A percentile compares a stretch with the other conserved stretches of the same genome.
These are phyloP conservation scores for Hypoxylon sp. DNA, from an alignment of 2,329 filamentous ascomycete species.

Conservation along the genomic window DNA sequence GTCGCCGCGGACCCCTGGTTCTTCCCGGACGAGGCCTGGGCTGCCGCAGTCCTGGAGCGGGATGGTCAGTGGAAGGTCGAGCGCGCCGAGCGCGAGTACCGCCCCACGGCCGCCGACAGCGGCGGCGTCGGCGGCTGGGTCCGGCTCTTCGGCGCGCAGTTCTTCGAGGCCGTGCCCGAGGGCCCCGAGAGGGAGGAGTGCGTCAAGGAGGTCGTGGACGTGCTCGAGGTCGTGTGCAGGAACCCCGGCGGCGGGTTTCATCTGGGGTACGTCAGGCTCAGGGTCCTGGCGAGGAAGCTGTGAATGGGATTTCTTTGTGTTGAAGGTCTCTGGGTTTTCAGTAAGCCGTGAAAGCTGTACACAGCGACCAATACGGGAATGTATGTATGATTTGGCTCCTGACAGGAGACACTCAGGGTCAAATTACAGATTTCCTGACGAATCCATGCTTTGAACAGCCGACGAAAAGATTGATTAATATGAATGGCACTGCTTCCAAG, in stretches of 20 bases:
- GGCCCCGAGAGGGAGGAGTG: conserved; percentile 58
- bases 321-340: no score
- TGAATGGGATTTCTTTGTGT: conserved; percentile 20
- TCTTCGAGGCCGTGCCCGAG: conserved; percentile 61
- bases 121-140: conserved; percentile 73
- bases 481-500: no score
- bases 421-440: no score
- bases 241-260: conserved; percentile 64
- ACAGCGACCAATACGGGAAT: no score
- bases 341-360: no score
- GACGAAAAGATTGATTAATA: no score
- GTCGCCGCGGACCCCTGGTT: conserved; percentile 69
- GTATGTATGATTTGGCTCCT: no score
- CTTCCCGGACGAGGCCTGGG: conserved; percentile 72
- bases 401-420: no score
- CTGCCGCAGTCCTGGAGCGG: conserved; percentile 53
- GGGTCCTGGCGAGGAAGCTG: conserved; percentile 55
- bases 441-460: no score
- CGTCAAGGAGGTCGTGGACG: conserved; percentile 61
- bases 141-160: conserved; percentile 66
- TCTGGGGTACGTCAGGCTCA: conserved; percentile 63
- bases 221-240: conserved; percentile 62
- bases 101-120: conserved; percentile 65
- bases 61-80: conserved; percentile 58
- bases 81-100: conserved; percentile 67